Evolutionary conservation across 768 basidiomycete genomes (phyloP).

Genomic region (Termitomyces sp.): DNA sequence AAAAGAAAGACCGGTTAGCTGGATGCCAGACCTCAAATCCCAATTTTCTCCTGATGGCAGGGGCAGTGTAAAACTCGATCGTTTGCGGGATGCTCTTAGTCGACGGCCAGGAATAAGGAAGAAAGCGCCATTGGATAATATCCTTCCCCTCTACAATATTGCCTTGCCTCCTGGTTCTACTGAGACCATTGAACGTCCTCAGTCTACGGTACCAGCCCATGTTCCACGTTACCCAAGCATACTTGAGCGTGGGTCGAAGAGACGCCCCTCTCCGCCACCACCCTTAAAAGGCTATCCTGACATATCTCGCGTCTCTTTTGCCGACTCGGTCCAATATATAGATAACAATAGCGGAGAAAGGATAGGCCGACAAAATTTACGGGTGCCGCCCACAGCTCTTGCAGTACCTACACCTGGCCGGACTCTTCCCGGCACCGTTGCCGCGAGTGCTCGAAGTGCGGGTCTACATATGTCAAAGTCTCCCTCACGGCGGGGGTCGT

Average conservation of each 20-base stretch:
- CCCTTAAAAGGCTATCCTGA: slow-evolving; percentile 14
- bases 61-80: slow-evolving; percentile 10
- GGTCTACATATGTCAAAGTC: slow-evolving; percentile 26
- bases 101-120: slow-evolving; percentile 14
- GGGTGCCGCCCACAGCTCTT: slow-evolving; percentile 22
- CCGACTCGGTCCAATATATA: slow-evolving; percentile 8
- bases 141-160: slow-evolving; percentile 18
- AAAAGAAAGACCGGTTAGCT: slow-evolving; percentile 21
- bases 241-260: slow-evolving; percentile 29
- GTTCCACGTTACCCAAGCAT: slow-evolving; percentile 33
- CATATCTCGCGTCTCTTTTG: slow-evolving; percentile 13
- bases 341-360: slow-evolving; percentile 7
- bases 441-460: slow-evolving; percentile 21
- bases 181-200: slow-evolving; percentile 25
- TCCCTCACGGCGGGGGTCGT: slow-evolving; percentile 27
- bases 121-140: slow-evolving; percentile 12
- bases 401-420: slow-evolving; percentile 22
- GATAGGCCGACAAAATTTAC: slow-evolving; percentile 12
- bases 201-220: slow-evolving; percentile 25
- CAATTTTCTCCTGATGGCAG: slow-evolving; percentile 23
- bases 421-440: slow-evolving; percentile 21
- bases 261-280: slow-evolving; percentile 22
- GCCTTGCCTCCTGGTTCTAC: slow-evolving; percentile 21
- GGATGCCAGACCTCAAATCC: slow-evolving; percentile 26
- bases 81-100: slow-evolving; percentile 17